phyloP scores from a whole-genome alignment of 2,329 filamentous ascomycete species.

The Colletotrichum echinochloae region DNA sequence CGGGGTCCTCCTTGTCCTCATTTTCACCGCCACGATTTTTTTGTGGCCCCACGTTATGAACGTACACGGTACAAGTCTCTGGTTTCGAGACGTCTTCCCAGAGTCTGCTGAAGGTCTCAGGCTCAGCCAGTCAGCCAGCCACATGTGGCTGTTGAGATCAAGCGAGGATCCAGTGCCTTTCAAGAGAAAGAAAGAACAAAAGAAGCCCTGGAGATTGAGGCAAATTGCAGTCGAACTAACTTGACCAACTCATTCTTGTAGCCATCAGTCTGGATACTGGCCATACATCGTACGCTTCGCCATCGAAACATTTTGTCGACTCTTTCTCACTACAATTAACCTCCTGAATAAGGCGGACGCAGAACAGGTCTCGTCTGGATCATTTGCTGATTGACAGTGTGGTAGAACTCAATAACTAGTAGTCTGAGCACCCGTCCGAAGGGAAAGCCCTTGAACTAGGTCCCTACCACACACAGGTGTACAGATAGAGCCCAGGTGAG shows the following conservation, averaged over 20 bases:
- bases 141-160: background rate
- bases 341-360: background rate
- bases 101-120: background rate
- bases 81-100: constrained; percentile 2
- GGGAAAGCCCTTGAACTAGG: background rate
- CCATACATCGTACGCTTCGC: background rate
- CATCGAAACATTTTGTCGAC: background rate
- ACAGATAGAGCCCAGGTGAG: background rate
- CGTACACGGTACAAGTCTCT: constrained; percentile 14
- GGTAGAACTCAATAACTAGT: background rate
- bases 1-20: constrained; percentile 4
- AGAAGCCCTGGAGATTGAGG: background rate
- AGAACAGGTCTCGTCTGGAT: background rate
- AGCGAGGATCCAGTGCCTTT: background rate
- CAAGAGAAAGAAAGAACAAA: too few relatives aligned
- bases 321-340: background rate
- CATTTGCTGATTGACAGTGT: background rate
- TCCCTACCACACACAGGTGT: too few relatives aligned
- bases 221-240: background rate
- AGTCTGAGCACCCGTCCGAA: background rate
- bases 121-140: too few relatives aligned
- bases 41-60: constrained; percentile 17
- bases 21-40: constrained; percentile 28
- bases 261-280: background rate
- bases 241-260: background rate